Base-by-base conservation (phyloP, 192 early-diverging fungal genomes). In the Globomyces pollinis-pini region DNA sequence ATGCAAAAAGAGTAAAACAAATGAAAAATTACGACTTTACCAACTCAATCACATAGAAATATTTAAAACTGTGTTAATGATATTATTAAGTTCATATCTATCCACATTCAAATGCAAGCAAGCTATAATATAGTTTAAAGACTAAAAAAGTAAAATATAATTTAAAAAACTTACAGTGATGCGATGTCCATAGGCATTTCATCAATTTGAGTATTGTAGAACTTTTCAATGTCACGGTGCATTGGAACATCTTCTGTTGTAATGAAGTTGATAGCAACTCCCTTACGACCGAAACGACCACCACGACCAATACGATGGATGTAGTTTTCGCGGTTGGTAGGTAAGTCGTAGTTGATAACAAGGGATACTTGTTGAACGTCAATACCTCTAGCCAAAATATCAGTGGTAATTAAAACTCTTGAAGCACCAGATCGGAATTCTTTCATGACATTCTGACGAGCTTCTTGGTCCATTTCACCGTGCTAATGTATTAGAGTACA, bases 201-300 rank as follows among this genome's bases (percentile, higher is more conserved):
- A 66, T 97, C 94, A 68, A 96, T 84, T 60, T 99, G 94, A 67
- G 94, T 99, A 78, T 89, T 92, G 89, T 99, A 99, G 86, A 89
- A 93, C 71, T 85, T 73, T 77, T 96, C 94, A 74, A 90, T 88
- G 35, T 70, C 70, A 49, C 88, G 83, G 68, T 96, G 81, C 72
- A 87, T 87, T 54, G 79, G 77, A 52, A 89, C 84, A 74, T 99
- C 96, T n/a, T 99, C 93, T 68, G 82, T 84, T 50, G 90, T 86
- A 61, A 99, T 93, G 81, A 99, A 96, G 80, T 96, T 96, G 82
- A 96, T 96, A 53, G 93, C 91, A 65, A 99, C 94, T 85, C 96
- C 96, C 85, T 97, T 99, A 73, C 96, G 89, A 73, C 96, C 96
- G 84, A 97, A 99, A 86, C 96, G 94, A 83, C 96, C 94, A 86